Evolutionary conservation across 139 green algal genomes (phyloP).

Genomic region (Tetradesmus lagerheimii): DNA sequence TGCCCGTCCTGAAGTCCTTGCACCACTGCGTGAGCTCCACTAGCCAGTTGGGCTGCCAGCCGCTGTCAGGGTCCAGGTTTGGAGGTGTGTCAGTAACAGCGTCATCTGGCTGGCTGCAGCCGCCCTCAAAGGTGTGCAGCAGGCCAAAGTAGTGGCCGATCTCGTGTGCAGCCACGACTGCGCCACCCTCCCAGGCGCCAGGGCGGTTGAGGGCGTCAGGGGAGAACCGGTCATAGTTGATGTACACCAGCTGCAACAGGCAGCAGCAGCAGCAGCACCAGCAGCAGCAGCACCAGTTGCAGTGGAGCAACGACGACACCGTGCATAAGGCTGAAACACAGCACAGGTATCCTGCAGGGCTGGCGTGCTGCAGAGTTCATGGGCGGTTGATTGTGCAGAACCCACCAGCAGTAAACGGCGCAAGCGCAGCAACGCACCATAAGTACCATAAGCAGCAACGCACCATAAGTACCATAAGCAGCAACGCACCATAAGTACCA

Average conservation of each 20-base stretch:
- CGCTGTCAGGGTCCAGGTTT: conserved; percentile 25
- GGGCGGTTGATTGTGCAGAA: no score
- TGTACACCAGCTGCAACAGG: conserved; percentile 36
- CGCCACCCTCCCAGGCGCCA: conserved; percentile 26
- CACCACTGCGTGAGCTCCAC: conserved; percentile 44
- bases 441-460: no score
- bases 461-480: no score
- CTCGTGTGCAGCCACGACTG: conserved; percentile 35
- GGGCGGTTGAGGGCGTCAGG: conserved; percentile 34
- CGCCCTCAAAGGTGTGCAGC: conserved; percentile 40
- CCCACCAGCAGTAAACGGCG: no score
- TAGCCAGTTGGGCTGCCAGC: conserved; percentile 23
- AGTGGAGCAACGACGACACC: background rate
- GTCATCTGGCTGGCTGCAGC: conserved; percentile 34
- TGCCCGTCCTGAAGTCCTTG: conserved; percentile 30
- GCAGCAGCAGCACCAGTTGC: background rate
- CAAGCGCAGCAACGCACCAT: no score
- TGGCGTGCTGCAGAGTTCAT: no score
- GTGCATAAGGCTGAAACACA: background rate
- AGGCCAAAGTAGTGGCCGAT: conserved; percentile 48
- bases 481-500: no score
- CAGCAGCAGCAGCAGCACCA: background rate
- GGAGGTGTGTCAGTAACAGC: conserved; percentile 29
- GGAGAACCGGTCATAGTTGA: conserved; percentile 48
- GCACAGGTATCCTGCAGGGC: no score